Base-by-base conservation (phyloP, 1,284 basidiomycete genomes). In the Apiotrichum montevideense region DNA sequence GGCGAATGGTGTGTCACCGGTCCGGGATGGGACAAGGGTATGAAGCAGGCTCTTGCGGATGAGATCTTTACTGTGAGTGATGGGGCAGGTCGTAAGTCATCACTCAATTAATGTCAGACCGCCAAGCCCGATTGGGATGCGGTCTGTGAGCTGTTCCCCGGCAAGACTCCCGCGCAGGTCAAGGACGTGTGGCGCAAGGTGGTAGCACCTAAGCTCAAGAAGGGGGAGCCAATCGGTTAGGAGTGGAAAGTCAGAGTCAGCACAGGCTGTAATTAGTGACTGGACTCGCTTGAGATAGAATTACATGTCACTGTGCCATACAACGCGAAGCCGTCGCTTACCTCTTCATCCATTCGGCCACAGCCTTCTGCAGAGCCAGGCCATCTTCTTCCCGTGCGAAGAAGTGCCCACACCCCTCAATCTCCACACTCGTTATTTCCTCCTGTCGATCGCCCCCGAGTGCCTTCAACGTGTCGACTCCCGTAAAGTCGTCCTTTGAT, bases 351-450 rank as follows among this genome's bases (percentile, higher is more conserved):
- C 70, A 71, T 32, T 57, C 59, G 4, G 29, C 49, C 2, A 72
- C 59, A 0, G 63, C 61, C 33, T 44, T 42, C 10, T 46, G 41
- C 9, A 70, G 45, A 33, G 59, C 56, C n/a, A 52, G 49, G 15
- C 57, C 68, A 32, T 67, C 63, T 45, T 56, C 42, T 2, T 58
- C 58, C 32, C 61, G 51, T 7, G 63, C 52, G 55, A 59, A 74
- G 37, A 74, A 68, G 59, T 74, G 72, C 46, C 66, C 70, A 4
- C 62, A 67, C 9, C 66, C 71, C 32, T 67, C 63, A 2, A 74
- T 54, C 50, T 68, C 64, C 9, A 64, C 58, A 40, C 51, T 47
- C 41, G 45, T 51, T 8, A 65, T 44, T 10, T 49, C 8, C 29
- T 54, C 58, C 3, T 34, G 32, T 10, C 51, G 45, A 9, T 41